Percentiles rank a stretch among this genome's conserved stretches.
These are phyloP conservation scores for Aspergillus ustus DNA, from an alignment of 2,329 filamentous ascomycete species.

Conservation along the genomic window DNA sequence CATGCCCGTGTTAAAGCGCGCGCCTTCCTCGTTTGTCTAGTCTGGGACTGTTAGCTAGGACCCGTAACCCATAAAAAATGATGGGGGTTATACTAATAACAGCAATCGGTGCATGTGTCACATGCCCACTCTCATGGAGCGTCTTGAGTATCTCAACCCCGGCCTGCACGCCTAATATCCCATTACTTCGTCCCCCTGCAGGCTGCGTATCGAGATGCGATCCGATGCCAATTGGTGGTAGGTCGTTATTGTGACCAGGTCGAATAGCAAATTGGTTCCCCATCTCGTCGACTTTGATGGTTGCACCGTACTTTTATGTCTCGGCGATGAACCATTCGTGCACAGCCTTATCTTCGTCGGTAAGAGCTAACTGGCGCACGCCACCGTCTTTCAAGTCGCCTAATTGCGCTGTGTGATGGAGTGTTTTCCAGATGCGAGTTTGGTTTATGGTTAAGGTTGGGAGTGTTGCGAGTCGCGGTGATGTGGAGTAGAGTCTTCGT, in stretches of 20 bases:
- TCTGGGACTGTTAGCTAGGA: background rate
- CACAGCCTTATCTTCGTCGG: background rate
- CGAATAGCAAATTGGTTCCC: background rate
- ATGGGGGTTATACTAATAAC: background rate
- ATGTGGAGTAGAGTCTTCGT: too few species aligned
- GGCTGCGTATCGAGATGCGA: background rate
- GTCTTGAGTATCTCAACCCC: background rate
- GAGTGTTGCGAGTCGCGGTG: too few species aligned
- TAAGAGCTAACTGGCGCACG: too few species aligned
- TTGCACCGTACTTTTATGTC: background rate
- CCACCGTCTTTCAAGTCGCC: too few species aligned
- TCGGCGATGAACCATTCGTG: background rate
- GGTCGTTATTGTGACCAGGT: background rate
- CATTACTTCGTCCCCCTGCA: background rate
- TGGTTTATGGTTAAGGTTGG: too few species aligned
- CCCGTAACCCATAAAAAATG: too few species aligned
- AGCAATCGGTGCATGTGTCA: background rate
- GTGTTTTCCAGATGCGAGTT: too few species aligned
- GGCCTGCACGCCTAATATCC: background rate
- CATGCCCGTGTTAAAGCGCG: background rate
- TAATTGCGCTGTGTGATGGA: too few species aligned
- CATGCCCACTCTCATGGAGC: background rate
- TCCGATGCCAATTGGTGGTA: background rate
- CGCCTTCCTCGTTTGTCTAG: constrained; percentile 6
- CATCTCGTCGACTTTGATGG: background rate